Conservation (phyloP, 2,329 filamentous ascomycete genomes). For the Eurotiales sp. region DNA sequence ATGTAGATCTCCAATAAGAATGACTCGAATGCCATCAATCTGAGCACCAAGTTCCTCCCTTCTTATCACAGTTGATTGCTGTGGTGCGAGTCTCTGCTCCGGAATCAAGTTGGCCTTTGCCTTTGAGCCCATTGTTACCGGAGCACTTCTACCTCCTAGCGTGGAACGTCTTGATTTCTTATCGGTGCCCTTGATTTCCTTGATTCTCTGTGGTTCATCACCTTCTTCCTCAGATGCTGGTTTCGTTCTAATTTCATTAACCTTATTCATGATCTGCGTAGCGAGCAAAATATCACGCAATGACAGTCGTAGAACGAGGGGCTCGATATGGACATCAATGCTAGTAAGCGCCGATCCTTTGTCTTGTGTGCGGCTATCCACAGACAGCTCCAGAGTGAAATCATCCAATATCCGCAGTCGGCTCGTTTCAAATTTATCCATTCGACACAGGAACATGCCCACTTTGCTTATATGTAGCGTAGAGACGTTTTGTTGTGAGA, state of each 20-base stretch:
- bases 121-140: constrained; percentile 36
- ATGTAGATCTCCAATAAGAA: constrained; percentile 92
- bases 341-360: constrained; percentile 62
- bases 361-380: constrained; percentile 68
- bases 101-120: constrained; percentile 42
- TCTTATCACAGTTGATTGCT: constrained; percentile 54
- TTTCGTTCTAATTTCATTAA: constrained; percentile 71
- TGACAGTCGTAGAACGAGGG: constrained; percentile 83
- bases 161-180: constrained; percentile 40
- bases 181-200: constrained; percentile 35
- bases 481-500: constrained; percentile 89
- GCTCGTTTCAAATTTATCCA: constrained; percentile 94
- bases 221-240: constrained; percentile 46
- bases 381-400: constrained; percentile 84
- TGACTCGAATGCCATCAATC: constrained; percentile 83
- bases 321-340: constrained; percentile 84
- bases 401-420: constrained; percentile 91
- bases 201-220: constrained; percentile 53
- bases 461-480: constrained; percentile 91
- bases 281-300: constrained; percentile 91
- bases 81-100: constrained; percentile 33
- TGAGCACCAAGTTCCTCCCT: constrained; percentile 80
- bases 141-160: constrained; percentile 37
- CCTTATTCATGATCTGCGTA: constrained; percentile 86
- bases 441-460: constrained; percentile 97